Evolutionary conservation across 1,284 basidiomycete species (phyloP).

Genomic region (Cutaneotrichosporon spelunceum): DNA sequence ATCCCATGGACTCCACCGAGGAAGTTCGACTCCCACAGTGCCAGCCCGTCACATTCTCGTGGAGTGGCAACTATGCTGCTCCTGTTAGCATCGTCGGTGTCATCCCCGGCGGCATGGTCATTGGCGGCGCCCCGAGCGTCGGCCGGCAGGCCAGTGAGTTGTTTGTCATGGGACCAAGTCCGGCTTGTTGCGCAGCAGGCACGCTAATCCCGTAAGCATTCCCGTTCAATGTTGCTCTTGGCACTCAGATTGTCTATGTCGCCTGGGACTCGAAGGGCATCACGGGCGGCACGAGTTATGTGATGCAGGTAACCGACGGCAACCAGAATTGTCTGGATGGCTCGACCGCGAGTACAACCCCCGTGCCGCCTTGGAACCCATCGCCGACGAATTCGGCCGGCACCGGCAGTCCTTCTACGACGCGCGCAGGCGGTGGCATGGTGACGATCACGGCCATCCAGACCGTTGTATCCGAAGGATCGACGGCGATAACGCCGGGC

Average conservation of each 20-base stretch:
- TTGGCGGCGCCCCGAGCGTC: constrained; percentile 8
- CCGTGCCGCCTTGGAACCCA: constrained; percentile 13
- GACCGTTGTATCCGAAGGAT: constrained; percentile 8
- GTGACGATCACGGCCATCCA: constrained; percentile 38
- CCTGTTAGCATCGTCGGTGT: constrained; percentile 41
- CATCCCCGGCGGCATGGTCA: constrained; percentile 43
- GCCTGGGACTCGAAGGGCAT: constrained; percentile 34
- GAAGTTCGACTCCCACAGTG: constrained; percentile 30
- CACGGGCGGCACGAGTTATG: constrained; percentile 36
- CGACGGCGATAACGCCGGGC: constrained; percentile 18
- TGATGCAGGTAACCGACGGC: constrained; percentile 19
- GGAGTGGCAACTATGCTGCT: constrained; percentile 22
- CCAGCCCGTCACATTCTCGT: constrained; percentile 33
- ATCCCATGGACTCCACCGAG: constrained; percentile 1
- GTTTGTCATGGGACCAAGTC: neutral
- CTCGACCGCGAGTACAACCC: constrained; percentile 36
- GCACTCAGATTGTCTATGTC: constrained; percentile 36
- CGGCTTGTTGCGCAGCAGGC: neutral
- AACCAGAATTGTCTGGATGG: constrained; percentile 32
- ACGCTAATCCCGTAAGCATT: constrained; percentile 22
- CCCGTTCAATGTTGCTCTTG: constrained; percentile 39
- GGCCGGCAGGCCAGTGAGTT: neutral
- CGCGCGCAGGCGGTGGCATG: constrained; percentile 17
- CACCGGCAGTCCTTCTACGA: too few relatives aligned
- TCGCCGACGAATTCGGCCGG: constrained; percentile 9